Conservation (phyloP, 2,329 filamentous ascomycete species). For the Mycosphaerelloides madeirae region DNA sequence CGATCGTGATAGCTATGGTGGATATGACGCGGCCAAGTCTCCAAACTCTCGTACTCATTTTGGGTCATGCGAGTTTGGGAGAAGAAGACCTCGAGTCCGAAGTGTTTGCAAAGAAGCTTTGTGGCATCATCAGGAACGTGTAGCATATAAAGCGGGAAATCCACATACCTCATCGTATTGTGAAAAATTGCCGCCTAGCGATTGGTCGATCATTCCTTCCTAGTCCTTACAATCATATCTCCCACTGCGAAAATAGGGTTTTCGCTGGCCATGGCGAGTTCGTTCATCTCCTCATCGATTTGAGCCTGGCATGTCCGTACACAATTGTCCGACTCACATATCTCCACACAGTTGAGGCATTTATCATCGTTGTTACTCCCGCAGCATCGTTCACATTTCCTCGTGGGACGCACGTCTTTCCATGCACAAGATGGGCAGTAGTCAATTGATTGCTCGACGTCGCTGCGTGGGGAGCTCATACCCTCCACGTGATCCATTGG, state of each 20-base stretch:
- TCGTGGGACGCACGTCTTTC: neutral
- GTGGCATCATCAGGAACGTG: neutral
- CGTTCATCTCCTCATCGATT: neutral
- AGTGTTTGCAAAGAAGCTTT: conserved; percentile 14
- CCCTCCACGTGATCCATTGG: conserved; percentile 7
- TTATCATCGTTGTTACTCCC: neutral
- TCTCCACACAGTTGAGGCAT: conserved; percentile 5
- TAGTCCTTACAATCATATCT: conserved; percentile 7
- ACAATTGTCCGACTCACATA: conserved; percentile 2
- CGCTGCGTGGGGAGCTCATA: neutral
- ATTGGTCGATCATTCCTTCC: conserved; percentile 7
- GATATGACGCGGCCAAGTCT: conserved; percentile 10
- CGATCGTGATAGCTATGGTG: conserved; percentile 9
- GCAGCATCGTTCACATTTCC: conserved; percentile 1
- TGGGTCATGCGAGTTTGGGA: conserved; percentile 3
- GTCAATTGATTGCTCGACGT: neutral
- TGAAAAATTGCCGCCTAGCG: conserved; percentile 5
- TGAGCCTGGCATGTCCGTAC: conserved; percentile 4
- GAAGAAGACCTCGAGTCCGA: conserved; percentile 17
- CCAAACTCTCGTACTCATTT: neutral
- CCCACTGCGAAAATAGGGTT: neutral
- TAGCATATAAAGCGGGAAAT: neutral
- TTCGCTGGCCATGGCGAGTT: neutral
- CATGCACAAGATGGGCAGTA: conserved; percentile 2
- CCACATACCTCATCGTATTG: conserved; percentile 10